Evolutionary conservation across 1,284 basidiomycete species (phyloP).

Genomic region (Microbotryum saponariae): DNA sequence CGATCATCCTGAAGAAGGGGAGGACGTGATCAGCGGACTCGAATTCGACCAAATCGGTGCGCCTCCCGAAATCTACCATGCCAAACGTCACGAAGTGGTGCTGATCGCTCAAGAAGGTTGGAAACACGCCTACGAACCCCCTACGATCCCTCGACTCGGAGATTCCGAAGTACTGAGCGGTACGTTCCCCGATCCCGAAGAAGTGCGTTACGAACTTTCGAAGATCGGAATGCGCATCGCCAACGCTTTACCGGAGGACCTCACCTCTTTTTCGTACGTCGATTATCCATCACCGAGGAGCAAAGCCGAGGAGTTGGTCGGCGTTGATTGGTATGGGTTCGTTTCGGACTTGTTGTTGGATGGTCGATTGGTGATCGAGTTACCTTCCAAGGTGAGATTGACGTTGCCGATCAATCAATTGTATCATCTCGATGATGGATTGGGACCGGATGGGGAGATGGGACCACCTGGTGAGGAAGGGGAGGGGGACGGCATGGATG

Average conservation of each 20-base stretch:
- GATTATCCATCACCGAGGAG: constrained; percentile 11
- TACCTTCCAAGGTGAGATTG: constrained; percentile 37
- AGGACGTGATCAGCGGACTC: constrained; percentile 48
- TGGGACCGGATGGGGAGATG: constrained; percentile 18
- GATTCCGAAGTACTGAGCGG: constrained; percentile 64
- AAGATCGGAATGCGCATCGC: constrained; percentile 56
- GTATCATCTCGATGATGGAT: constrained; percentile 32
- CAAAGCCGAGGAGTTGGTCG: constrained; percentile 25
- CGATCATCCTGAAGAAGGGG: constrained; percentile 54
- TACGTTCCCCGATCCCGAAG: constrained; percentile 33
- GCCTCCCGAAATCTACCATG: constrained; percentile 58
- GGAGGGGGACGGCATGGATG: constrained; percentile 8
- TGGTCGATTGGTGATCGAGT: constrained; percentile 41
- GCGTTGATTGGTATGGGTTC: constrained; percentile 46
- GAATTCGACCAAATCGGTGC: constrained; percentile 76
- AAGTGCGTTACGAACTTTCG: constrained; percentile 60
- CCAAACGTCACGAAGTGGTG: constrained; percentile 73
- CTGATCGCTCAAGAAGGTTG: constrained; percentile 60
- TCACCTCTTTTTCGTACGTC: constrained; percentile 11
- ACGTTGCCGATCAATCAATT: constrained; percentile 32
- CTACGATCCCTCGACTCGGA: constrained; percentile 65
- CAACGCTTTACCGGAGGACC: constrained; percentile 42
- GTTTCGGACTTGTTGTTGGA: constrained; percentile 43
- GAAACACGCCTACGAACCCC: constrained; percentile 59
- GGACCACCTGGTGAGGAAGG: constrained; percentile 10